A percentile compares a stretch with the other conserved stretches of the same genome.
phyloP scores from a whole-genome alignment of 106 monocot genomes.

The Vanilla planifolia region DNA sequence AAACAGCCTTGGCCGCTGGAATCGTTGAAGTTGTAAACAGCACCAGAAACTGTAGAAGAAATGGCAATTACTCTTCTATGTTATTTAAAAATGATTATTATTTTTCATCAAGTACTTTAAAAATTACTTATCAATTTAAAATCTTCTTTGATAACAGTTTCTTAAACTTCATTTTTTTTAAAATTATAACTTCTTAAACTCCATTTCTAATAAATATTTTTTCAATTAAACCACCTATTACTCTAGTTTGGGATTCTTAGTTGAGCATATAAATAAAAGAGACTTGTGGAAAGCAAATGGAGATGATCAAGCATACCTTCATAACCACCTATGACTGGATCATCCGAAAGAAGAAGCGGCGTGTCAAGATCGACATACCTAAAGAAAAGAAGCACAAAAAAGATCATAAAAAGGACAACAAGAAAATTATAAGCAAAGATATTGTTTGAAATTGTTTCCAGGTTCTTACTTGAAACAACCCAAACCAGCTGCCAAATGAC shows the following conservation, averaged over 20 bases:
- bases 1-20: constrained; percentile 84
- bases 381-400: neutral
- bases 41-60: constrained; percentile 49
- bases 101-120: no score
- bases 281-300: neutral
- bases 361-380: constrained; percentile 95
- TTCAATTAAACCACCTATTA: no score
- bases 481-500: constrained; percentile 85
- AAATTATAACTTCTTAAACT: no score
- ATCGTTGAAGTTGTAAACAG: constrained; percentile 78
- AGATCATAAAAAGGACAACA: neutral
- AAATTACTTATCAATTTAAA: neutral
- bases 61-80: no score
- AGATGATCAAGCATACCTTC: constrained; percentile 41
- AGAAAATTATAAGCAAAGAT: neutral
- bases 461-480: constrained; percentile 77
- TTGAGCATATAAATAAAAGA: neutral
- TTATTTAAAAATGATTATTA: no score
- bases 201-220: no score
- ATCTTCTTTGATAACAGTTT: neutral
- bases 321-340: constrained; percentile 87
- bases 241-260: neutral
- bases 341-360: constrained; percentile 71
- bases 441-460: neutral
- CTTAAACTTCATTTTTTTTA: constrained; percentile 1